Conservation (phyloP, 495 filamentous ascomycete genomes). For the Penicillium angulare region DNA sequence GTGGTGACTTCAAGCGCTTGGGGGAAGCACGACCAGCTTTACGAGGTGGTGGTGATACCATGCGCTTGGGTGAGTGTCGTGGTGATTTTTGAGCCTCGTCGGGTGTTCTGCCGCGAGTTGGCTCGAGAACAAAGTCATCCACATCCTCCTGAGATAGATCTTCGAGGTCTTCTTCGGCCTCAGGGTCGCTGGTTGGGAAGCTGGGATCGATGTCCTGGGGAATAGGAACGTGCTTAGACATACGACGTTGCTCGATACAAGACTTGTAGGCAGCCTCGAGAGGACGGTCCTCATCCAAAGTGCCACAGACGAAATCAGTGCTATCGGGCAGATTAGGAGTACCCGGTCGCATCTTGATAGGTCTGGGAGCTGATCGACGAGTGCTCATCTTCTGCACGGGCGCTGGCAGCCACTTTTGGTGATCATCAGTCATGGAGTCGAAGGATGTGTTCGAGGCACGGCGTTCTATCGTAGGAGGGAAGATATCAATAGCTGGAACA, state of each 20-base stretch:
- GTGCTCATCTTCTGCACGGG: conserved; percentile 21
- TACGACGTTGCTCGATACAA: conserved; percentile 74
- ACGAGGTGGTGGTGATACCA: conserved; percentile 61
- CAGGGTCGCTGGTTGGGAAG: conserved; percentile 90
- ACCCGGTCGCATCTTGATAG: conserved; percentile 58
- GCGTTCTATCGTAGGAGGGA: conserved; percentile 45
- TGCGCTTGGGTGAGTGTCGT: conserved; percentile 42
- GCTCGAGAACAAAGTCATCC: conserved; percentile 33
- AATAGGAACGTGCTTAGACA: conserved; percentile 71
- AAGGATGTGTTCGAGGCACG: conserved; percentile 62
- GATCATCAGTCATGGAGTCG: conserved; percentile 55
- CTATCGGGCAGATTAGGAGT: conserved; percentile 91
- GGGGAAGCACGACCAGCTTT: conserved; percentile 67
- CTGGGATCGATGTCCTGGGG: conserved; percentile 97
- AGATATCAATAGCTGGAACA: conserved; percentile 45
- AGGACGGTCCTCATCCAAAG: conserved; percentile 92
- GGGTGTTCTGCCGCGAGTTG: conserved; percentile 34
- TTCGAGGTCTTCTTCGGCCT: conserved; percentile 75
- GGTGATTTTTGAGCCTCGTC: conserved; percentile 26
- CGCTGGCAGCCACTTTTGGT: conserved; percentile 33
- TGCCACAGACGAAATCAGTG: conserved; percentile 97
- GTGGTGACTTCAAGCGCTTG: conserved; percentile 54
- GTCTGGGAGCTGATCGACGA: conserved; percentile 37
- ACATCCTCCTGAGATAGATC: conserved; percentile 52
- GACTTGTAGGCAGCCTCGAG: conserved; percentile 89